Percentiles rank a stretch among this genome's conserved stretches.
These are phyloP conservation scores for Coniochaeta pulveracea DNA, from an alignment of 2,329 filamentous ascomycete species.

Conservation along the genomic window DNA sequence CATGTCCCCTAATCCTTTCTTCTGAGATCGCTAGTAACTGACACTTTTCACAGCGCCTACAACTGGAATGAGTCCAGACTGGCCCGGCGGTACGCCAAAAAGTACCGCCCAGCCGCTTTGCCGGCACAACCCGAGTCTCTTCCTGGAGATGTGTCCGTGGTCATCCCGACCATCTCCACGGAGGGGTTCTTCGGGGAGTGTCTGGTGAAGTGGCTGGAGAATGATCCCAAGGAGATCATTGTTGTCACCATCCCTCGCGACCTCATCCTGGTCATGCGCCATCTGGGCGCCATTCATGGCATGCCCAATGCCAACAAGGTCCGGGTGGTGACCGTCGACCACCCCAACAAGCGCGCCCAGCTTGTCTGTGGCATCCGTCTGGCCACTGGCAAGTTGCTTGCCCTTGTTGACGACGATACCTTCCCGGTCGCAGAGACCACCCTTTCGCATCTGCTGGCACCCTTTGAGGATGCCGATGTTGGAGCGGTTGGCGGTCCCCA, in stretches of 20 bases:
- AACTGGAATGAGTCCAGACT: not conserved
- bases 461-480: slow-evolving; percentile 14
- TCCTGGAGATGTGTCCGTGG: slow-evolving; percentile 13
- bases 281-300: slow-evolving; percentile 2
- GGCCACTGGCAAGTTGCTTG: slow-evolving; percentile 12
- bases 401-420: slow-evolving; percentile 18
- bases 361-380: slow-evolving; percentile 12
- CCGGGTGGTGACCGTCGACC: slow-evolving; percentile 7
- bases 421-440: slow-evolving; percentile 9
- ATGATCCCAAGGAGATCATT: slow-evolving; percentile 15
- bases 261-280: slow-evolving; percentile 5
- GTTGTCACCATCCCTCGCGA: slow-evolving; percentile 13
- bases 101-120: not conserved
- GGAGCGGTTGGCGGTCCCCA: slow-evolving; percentile 12
- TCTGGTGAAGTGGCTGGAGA: slow-evolving; percentile 13
- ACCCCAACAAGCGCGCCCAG: slow-evolving; percentile 16
- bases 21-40: no score
- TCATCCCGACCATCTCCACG: slow-evolving; percentile 16
- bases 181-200: slow-evolving; percentile 10
- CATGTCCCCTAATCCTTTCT: no score
- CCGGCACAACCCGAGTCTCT: not conserved
- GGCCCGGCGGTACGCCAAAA: not conserved
- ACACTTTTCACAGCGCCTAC: not conserved
- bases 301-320: slow-evolving; percentile 6
- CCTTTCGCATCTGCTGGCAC: slow-evolving; percentile 13